Base-by-base conservation (phyloP, 805 yeast species). In the Kodamaea hsintzibuensis region DNA sequence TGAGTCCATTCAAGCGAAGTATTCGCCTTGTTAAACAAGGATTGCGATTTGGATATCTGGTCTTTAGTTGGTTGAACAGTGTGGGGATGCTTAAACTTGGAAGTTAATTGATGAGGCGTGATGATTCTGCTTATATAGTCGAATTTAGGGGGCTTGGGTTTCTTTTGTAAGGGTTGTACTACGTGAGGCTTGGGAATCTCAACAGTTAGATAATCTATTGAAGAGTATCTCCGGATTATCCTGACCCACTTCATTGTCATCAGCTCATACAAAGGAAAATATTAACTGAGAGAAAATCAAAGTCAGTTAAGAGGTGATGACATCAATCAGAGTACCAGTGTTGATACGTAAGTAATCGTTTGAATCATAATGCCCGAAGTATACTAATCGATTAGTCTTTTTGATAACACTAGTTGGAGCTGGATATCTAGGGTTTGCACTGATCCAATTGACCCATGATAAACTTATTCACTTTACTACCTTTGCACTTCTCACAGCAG, bases 1-100 rank as follows among this genome's bases (percentile, higher is more conserved):
- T 81, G 72, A 13, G 86, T 79, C 91, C 91, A 86, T 59, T 85
- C 89, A 42, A 82, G 72, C 18, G 67, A 65, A 1, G 81, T 74
- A 16, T 70, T 70, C 0, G 85, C 71, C 1, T 64, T 64, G 54
- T 80, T 77, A 63, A 86, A 83, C 27, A 74, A 58, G 4, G 58
- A 43, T 52, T 71, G 77, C 3, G 73, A 61, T 3, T 53, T 37
- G 19, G 63, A 43, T 39, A 63, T 42, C 16, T 64, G 62, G 10
- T 51, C 47, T 14, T 46, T 40, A 2, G 62, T 51, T 7, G 61
- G 63, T 1, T 35, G 27, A 1, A 47, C 12, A 46, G 61, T 63
- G 8, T 55, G 59, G 6, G 50, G 50, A 33, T 53, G 55, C 40
- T 66, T 57, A 48, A 68, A 70, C 3, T 40, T 42, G 7, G 57